A percentile compares a stretch with the other conserved stretches of the same genome.
Conservation (phyloP, 2,329 filamentous ascomycete species). For the Lomentospora prolificans region DNA sequence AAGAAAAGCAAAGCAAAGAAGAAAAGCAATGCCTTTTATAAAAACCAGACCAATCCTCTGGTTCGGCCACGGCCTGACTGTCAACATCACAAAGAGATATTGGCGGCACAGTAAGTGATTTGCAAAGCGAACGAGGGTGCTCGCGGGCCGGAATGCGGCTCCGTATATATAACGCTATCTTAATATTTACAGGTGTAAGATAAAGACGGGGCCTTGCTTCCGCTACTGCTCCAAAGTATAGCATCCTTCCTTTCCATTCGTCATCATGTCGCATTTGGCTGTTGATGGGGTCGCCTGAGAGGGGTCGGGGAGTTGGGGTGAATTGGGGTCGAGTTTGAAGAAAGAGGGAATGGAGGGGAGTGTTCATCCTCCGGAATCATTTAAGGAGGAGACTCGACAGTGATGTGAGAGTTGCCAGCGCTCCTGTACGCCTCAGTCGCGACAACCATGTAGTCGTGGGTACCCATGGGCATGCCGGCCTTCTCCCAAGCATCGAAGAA, state of each 20-base stretch:
- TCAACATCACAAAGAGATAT: too few relatives aligned
- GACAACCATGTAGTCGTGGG: constrained; percentile 42
- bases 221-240: too few relatives aligned
- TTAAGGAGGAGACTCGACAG: constrained; percentile 20
- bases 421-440: constrained; percentile 45
- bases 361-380: neutral
- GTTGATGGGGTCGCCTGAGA: too few relatives aligned
- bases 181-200: neutral
- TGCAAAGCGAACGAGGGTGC: neutral
- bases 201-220: neutral
- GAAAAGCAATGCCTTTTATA: too few relatives aligned
- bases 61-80: too few relatives aligned
- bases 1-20: too few relatives aligned
- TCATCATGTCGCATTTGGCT: too few relatives aligned
- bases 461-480: constrained; percentile 37
- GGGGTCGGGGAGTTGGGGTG: too few relatives aligned
- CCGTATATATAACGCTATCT: neutral
- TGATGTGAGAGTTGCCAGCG: constrained; percentile 36
- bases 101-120: too few relatives aligned
- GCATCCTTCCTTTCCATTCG: too few relatives aligned
- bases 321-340: too few relatives aligned
- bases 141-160: neutral
- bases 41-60: too few relatives aligned
- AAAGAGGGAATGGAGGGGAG: neutral
- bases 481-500: constrained; percentile 45